Evolutionary conservation across 1,284 basidiomycete genomes (phyloP), one percentile per base, ranked within the genome.

Genomic region (Tylopilus orsonianus): DNA sequence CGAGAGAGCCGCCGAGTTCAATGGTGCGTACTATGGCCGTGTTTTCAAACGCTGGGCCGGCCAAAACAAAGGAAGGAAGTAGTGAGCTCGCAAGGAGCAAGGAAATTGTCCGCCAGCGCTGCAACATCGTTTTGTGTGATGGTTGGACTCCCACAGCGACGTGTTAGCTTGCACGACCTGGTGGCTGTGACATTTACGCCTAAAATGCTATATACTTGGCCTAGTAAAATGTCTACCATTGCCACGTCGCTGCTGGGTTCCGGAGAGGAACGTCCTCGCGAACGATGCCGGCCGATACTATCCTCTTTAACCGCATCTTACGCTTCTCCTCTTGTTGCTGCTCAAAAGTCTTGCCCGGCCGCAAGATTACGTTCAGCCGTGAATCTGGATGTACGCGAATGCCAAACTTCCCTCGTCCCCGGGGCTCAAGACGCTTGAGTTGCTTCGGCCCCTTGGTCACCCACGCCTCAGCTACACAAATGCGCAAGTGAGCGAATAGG

Each of bases 171-270:
- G 5, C 6, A 8, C 26, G n/a, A 9, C 16, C 12, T 22, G 5
- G 50, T 49, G 56, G 58, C 57, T 50, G 38, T 56, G 60, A 49
- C 32, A 39, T 45, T 45, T 48, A 56, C 19, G 18, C 8, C 3
- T n/a, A 34, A 8, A 40, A 53, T n/a, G n/a, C n/a, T n/a, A n/a
- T n/a, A n/a, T n/a, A n/a, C n/a, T n/a, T n/a, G n/a, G n/a, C n/a
- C n/a, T n/a, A n/a, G n/a, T n/a, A n/a, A n/a, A n/a, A n/a, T n/a
- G 40, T 61, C 75, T 83, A 95, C 92, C 92, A 94, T 35, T 84
- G 83, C 91, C 90, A 95, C 40, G 75, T 77, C 26, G 85, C 76
- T 40, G 81, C 78, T 35, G 82, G 79, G 61, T 93, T 90, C 42
- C 90, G 79, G 54, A 94, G 72, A 20, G 88, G 88, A 32, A 79